Evolutionary conservation across 2,329 filamentous ascomycete genomes (phyloP).

Genomic region (Aureobasidium leucospermi): DNA sequence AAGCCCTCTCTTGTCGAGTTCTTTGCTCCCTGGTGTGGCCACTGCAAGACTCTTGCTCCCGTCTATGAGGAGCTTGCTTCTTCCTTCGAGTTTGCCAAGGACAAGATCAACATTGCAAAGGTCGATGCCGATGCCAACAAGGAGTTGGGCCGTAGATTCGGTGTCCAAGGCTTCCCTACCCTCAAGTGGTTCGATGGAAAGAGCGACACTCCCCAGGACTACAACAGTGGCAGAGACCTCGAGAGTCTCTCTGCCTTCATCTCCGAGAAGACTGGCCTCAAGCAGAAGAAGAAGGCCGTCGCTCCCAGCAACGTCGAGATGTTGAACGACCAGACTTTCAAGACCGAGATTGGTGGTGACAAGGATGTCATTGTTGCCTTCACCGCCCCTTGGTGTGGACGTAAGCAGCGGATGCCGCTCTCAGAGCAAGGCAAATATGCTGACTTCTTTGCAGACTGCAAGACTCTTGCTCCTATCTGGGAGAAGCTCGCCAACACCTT

Average conservation of each 20-base stretch:
- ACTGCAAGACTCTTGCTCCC: slow-evolving; percentile 96
- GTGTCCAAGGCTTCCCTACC: slow-evolving; percentile 90
- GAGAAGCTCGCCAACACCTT: slow-evolving; percentile 81
- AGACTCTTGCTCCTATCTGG: slow-evolving; percentile 83
- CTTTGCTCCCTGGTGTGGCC: slow-evolving; percentile 97
- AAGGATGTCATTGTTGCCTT: slow-evolving; percentile 93
- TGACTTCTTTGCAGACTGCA: slow-evolving; percentile 67
- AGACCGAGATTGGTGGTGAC: slow-evolving; percentile 68
- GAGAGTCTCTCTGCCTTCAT: slow-evolving; percentile 79
- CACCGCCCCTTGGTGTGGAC: slow-evolving; percentile 96
- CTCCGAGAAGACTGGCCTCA: slow-evolving; percentile 76
- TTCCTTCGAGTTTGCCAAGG: slow-evolving; percentile 64
- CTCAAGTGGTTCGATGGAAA: slow-evolving; percentile 98
- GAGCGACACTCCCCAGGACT: slow-evolving; percentile 76
- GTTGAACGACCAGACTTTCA: slow-evolving; percentile 74
- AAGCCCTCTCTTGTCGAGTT: slow-evolving; percentile 97
- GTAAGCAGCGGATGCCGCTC: slow-evolving; percentile 48
- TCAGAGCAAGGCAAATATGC: slow-evolving; percentile 11
- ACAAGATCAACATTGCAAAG: slow-evolving; percentile 82
- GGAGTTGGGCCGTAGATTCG: slow-evolving; percentile 74
- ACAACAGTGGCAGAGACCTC: slow-evolving; percentile 78
- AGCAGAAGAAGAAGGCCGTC: slow-evolving; percentile 66
- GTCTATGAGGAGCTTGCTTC: slow-evolving; percentile 85
- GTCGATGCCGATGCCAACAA: slow-evolving; percentile 91
- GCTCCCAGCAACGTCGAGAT: slow-evolving; percentile 68